Evolutionary conservation across 2,329 filamentous ascomycete genomes (phyloP).

Genomic region (Claviceps africana): DNA sequence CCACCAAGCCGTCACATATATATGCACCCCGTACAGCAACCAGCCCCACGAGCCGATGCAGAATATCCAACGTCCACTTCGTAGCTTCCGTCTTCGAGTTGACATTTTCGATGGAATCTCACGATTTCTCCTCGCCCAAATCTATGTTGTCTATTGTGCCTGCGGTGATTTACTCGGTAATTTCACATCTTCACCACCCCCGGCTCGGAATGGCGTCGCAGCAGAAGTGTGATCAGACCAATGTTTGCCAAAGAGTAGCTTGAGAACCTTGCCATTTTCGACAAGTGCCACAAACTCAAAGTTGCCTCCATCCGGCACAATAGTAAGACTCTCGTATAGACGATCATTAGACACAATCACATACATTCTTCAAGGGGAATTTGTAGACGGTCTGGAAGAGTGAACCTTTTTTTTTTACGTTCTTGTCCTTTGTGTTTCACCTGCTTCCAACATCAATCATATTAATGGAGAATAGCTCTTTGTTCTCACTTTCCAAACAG

Average conservation of each 20-base stretch:
- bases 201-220: conserved; percentile 38
- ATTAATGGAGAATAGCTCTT: not conserved
- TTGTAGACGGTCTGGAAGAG: conserved; percentile 31
- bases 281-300: conserved; percentile 37
- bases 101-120: not conserved
- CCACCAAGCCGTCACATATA: not conserved
- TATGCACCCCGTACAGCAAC: conserved; percentile 5
- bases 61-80: not conserved
- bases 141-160: not conserved
- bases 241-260: conserved; percentile 36
- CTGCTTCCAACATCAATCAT: not conserved
- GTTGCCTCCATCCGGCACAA: conserved; percentile 38
- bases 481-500: not conserved
- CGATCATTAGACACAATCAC: conserved; percentile 55
- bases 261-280: conserved; percentile 40
- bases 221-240: conserved; percentile 36
- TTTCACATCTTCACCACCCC: conserved; percentile 42
- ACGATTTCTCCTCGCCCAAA: not conserved
- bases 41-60: not conserved
- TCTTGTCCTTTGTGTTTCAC: not conserved
- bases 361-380: conserved; percentile 52
- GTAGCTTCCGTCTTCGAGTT: too few species aligned
- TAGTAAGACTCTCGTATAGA: conserved; percentile 49
- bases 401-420: conserved; percentile 28
- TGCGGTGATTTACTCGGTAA: conserved; percentile 30